Evolutionary conservation across 2,329 filamentous ascomycete genomes (phyloP), one percentile per base, ranked within the genome.

Genomic region (Macroventuria anomochaeta): DNA sequence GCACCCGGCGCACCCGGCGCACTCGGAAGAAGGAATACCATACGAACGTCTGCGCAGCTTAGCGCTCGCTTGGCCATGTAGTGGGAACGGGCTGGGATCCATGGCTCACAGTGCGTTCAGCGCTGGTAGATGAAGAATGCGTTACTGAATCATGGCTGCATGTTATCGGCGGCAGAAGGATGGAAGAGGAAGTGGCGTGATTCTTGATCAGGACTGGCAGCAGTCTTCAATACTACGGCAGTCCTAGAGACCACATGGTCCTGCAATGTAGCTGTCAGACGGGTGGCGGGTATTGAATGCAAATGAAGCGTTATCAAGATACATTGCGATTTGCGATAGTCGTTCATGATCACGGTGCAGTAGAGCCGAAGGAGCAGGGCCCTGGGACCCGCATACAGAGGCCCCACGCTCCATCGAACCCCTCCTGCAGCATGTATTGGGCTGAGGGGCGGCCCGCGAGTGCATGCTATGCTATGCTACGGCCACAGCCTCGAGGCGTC

Each of bases 251-350:
- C 33, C 43, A 53, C 51, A 26, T 34, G 28, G 38, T 39, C 39
- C 43, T 48, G 51, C 33, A 48, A 43, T 23, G 39, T 43, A 29
- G 32, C 25, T 29, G 41, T 15, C 33, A 53, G 31, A 26, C 31
- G 42, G 42, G 49, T 20, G 37, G 49, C 41, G 29, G 36, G 41
- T 37, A 41, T 42, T 37, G 42, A 17, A 10, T 28, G 29, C 31
- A 42, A 53, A 47, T 53, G 42, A 47, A 53, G 18, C 28, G 42
- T 47, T 53, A 53, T 53, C 50, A 47, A 32, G 31, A 38, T 38
- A 47, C 38, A 47, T 42, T 53, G 38, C 50, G 50, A 42, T 46
- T 53, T 41, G 42, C 50, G 50, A 53, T 42, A 29, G 37, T 31
- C 25, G 49, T 46, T 39, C 42, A n/a, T n/a, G 13, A 17, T 37